Conservation (phyloP, 805 yeast genomes). For the Pichia pseudocactophila region DNA sequence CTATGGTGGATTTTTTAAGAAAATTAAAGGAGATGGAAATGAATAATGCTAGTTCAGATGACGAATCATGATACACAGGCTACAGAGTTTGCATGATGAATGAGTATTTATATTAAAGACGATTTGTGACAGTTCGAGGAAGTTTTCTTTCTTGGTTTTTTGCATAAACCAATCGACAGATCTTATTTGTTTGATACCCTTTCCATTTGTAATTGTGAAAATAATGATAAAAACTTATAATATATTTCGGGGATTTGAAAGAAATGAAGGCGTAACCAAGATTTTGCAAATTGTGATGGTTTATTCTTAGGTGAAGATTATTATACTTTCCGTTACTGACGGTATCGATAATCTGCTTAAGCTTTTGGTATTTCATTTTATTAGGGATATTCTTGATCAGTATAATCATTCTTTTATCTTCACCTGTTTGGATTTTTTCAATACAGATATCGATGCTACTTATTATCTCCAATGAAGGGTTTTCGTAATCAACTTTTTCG, state of each 20-base stretch:
- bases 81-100: too few species aligned
- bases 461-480: too few species aligned
- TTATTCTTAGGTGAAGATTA: slow-evolving; percentile 40
- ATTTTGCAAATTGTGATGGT: slow-evolving; percentile 43
- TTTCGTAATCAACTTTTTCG: too few species aligned
- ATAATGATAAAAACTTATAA: slow-evolving; percentile 36
- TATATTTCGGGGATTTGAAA: slow-evolving; percentile 35
- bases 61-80: too few species aligned
- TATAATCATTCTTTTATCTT: slow-evolving; percentile 38
- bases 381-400: slow-evolving; percentile 51
- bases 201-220: slow-evolving; percentile 42
- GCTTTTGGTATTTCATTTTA: slow-evolving; percentile 36
- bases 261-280: slow-evolving; percentile 50
- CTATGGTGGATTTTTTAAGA: slow-evolving; percentile 60
- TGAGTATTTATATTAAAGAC: too few species aligned
- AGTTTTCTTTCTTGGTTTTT: slow-evolving; percentile 49
- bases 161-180: slow-evolving; percentile 44
- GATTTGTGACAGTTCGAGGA: too few species aligned
- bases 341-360: slow-evolving; percentile 37
- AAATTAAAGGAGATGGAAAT: slow-evolving; percentile 31
- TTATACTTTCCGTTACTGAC: slow-evolving; percentile 33
- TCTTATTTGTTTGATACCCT: slow-evolving; percentile 38
- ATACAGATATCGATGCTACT: slow-evolving; percentile 31
- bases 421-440: slow-evolving; percentile 31
- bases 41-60: neutral